phyloP scores from a whole-genome alignment of 495 filamentous ascomycete genomes.

The Hypoxylon fragiforme region DNA sequence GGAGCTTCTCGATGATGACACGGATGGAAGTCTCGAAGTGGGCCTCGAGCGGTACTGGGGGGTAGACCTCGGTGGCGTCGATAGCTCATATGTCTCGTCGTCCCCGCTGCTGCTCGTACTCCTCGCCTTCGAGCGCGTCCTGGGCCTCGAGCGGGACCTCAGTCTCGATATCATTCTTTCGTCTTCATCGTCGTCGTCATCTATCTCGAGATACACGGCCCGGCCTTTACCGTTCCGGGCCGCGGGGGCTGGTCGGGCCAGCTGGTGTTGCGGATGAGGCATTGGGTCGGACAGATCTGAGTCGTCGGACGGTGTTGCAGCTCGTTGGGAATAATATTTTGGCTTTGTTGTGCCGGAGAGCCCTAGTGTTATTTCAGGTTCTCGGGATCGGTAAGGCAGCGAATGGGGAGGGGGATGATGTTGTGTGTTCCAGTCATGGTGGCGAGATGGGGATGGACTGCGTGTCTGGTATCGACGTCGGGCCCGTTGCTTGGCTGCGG shows the following conservation, averaged over 20 bases:
- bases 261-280: constrained; percentile 34
- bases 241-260: constrained; percentile 26
- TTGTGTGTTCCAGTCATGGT: constrained; percentile 47
- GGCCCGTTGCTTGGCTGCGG: constrained; percentile 38
- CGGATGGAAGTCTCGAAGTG: constrained; percentile 43
- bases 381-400: constrained; percentile 45
- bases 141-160: constrained; percentile 26
- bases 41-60: constrained; percentile 45
- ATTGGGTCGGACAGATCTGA: constrained; percentile 27
- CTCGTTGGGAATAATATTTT: constrained; percentile 31
- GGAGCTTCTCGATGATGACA: constrained; percentile 43
- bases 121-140: constrained; percentile 18
- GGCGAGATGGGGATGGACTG: constrained; percentile 39
- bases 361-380: constrained; percentile 38
- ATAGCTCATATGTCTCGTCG: constrained; percentile 36
- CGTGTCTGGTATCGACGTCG: constrained; percentile 42
- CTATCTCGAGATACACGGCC: constrained; percentile 34
- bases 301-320: constrained; percentile 30
- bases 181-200: constrained; percentile 33
- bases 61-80: constrained; percentile 46
- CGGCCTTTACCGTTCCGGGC: constrained; percentile 34
- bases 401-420: constrained; percentile 41
- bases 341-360: constrained; percentile 30
- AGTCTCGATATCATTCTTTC: constrained; percentile 33
- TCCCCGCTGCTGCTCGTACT: constrained; percentile 27